Base-by-base conservation (phyloP, 176 grass and related monocot species). In the Avena eriantha region DNA sequence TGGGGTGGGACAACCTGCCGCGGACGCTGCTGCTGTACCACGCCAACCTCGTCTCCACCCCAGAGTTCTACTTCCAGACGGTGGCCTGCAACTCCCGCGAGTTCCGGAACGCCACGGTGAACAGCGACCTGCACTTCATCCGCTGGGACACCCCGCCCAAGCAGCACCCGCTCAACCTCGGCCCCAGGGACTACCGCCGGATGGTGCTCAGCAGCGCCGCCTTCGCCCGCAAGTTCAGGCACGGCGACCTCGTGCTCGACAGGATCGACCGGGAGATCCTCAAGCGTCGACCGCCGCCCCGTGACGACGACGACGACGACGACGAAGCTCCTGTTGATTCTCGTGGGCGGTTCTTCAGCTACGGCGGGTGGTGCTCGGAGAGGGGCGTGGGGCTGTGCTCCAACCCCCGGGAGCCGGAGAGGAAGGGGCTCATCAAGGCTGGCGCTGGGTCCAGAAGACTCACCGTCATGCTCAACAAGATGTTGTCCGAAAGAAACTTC, bases 1-100 rank as follows among this genome's bases (percentile, higher is more conserved):
- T 97, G 41, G 94, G 97, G 5, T 99, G 90, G 89, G 90, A 99
- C 89, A 99, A 97, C 89, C 87, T 99, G 14, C 94, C 97, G 8
- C 89, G 97, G 33, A 94, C 89, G 19, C 94, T 97, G 12, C 94
- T 99, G 2, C 92, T 99, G 8, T 99, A 99, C 90, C 88, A 97
- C 82, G 83, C 94, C 67, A 97, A 99, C 83, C 85, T 99, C 80
- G 71, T 99, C 72, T 99, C 97, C 16, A 91, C 97, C 41, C 97
- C 97, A 10, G 97, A 99, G 84, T 95, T 95, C 84, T 99, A 99
- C 85, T 99, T 99, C 90, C 97, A 99, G 87, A 99, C 97, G 15
- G 48, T 94, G 83, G 93, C 93, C 77, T 99, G 97, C 97, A 99
- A 99, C 85, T 87, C 94, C 7, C 75, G 90, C 15, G 13, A 59